phyloP scores from a whole-genome alignment of 345 rosid species.

The Dimocarpus longan region DNA sequence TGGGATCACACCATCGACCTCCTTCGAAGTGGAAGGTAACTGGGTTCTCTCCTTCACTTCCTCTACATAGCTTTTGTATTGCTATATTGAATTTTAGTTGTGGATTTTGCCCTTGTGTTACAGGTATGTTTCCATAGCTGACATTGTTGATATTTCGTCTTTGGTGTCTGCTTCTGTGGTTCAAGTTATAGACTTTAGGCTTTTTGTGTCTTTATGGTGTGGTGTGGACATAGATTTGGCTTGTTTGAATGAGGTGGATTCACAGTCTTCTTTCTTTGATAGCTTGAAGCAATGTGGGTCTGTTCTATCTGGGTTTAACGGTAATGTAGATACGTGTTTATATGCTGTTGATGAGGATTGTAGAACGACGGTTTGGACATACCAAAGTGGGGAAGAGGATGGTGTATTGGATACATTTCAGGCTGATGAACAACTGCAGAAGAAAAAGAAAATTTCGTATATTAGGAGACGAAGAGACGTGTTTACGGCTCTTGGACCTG shows the following conservation, averaged over 20 bases:
- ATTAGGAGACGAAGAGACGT: constrained; percentile 72
- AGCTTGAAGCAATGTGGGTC: constrained; percentile 70
- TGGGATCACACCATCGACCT: constrained; percentile 77
- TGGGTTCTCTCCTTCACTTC: not conserved
- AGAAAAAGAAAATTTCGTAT: constrained; percentile 63
- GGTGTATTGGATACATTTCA: constrained; percentile 73
- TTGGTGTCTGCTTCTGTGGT: constrained; percentile 59
- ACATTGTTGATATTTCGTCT: constrained; percentile 71
- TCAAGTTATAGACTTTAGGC: constrained; percentile 73
- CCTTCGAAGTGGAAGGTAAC: constrained; percentile 61
- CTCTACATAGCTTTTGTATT: not conserved
- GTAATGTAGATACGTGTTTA: constrained; percentile 64
- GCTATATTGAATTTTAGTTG: not conserved
- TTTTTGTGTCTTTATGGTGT: constrained; percentile 72
- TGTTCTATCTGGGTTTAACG: constrained; percentile 61
- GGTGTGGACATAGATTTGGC: constrained; percentile 48
- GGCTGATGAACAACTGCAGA: constrained; percentile 79
- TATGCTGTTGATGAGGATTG: constrained; percentile 80
- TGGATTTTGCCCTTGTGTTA: constrained; percentile 18
- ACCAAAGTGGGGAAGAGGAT: constrained; percentile 50
- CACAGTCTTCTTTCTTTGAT: constrained; percentile 38
- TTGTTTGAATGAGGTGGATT: constrained; percentile 42
- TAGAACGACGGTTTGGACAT: constrained; percentile 84
- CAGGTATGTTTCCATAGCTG: constrained; percentile 88
- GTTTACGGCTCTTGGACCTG: constrained; percentile 68